Conservation (phyloP, 371 early-diverging fungal genomes). For the Syncephalastrum racemosum region DNA sequence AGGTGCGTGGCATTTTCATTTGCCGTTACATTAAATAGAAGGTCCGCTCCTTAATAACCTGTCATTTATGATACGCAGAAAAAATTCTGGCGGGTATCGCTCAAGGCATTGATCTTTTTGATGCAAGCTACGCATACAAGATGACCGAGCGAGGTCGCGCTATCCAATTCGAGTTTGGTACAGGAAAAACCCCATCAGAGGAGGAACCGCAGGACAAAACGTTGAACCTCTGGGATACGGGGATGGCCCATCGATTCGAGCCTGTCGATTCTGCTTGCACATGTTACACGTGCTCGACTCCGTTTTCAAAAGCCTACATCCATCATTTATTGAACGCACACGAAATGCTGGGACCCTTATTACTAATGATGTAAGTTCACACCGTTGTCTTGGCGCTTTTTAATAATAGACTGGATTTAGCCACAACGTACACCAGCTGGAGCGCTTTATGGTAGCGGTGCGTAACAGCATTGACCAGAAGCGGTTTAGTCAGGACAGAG, state of each 20-base stretch:
- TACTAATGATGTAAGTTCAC: slow-evolving; percentile 63
- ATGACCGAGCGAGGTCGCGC: slow-evolving; percentile 48
- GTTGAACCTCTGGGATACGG: slow-evolving; percentile 56
- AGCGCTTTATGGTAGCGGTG: slow-evolving; percentile 61
- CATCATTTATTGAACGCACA: slow-evolving; percentile 75
- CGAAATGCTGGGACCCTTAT: slow-evolving; percentile 79
- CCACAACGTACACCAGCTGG: slow-evolving; percentile 70
- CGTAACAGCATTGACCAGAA: slow-evolving; percentile 58
- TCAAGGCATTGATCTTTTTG: slow-evolving; percentile 74
- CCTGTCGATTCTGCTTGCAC: slow-evolving; percentile 61
- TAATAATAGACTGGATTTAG: slow-evolving; percentile 22
- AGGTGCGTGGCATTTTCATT: slow-evolving; percentile 19
- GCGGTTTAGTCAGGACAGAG: slow-evolving; percentile 47
- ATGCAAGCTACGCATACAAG: slow-evolving; percentile 55
- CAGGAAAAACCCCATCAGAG: slow-evolving; percentile 3
- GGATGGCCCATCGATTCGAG: slow-evolving; percentile 53
- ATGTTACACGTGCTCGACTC: slow-evolving; percentile 66
- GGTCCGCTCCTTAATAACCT: background rate
- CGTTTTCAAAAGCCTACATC: slow-evolving; percentile 74
- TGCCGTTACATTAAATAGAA: background rate
- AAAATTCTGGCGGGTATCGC: slow-evolving; percentile 60
- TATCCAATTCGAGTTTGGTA: slow-evolving; percentile 40
- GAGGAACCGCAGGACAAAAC: slow-evolving; percentile 26
- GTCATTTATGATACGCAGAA: slow-evolving; percentile 33
- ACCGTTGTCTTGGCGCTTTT: slow-evolving; percentile 1